Conservation (phyloP, 805 yeast species). For the Pichia sporocuriosa region DNA sequence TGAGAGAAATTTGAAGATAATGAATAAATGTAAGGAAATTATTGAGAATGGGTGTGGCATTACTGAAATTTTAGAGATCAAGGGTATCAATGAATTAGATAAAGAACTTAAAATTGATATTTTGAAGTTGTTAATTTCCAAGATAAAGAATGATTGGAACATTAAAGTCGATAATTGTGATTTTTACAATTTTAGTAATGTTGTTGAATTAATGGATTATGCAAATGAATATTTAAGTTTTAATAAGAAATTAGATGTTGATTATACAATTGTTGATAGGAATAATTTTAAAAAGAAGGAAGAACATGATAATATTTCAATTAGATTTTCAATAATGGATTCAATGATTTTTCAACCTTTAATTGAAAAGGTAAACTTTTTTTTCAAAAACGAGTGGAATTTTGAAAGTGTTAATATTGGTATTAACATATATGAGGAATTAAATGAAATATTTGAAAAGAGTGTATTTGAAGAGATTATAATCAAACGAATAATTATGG, state of each 20-base stretch:
- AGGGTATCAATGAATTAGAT: neutral
- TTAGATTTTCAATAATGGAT: slow-evolving; percentile 5
- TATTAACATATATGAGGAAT: slow-evolving; percentile 30
- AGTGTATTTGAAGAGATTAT: neutral
- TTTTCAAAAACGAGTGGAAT: slow-evolving; percentile 6
- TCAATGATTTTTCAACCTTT: slow-evolving; percentile 9
- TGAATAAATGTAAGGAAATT: slow-evolving; percentile 7
- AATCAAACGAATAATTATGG: slow-evolving; percentile 27
- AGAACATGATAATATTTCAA: neutral
- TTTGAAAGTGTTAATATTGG: slow-evolving; percentile 5
- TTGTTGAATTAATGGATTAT: slow-evolving; percentile 23
- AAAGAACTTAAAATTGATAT: slow-evolving; percentile 9
- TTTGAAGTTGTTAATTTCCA: slow-evolving; percentile 15
- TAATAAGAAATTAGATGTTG: slow-evolving; percentile 2
- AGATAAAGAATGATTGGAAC: slow-evolving; percentile 19
- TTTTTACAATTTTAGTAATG: slow-evolving; percentile 29
- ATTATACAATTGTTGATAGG: neutral
- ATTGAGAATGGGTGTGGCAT: slow-evolving; percentile 1
- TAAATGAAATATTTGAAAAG: neutral
- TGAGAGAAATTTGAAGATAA: neutral
- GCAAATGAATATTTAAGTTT: slow-evolving; percentile 6
- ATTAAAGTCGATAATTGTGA: slow-evolving; percentile 31
- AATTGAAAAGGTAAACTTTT: neutral
- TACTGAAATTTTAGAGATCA: slow-evolving; percentile 2
- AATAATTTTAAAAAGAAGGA: neutral